These are phyloP conservation scores for Epichloe glyceriae DNA, from an alignment of 2,329 filamentous ascomycete species.

Conservation along the genomic window DNA sequence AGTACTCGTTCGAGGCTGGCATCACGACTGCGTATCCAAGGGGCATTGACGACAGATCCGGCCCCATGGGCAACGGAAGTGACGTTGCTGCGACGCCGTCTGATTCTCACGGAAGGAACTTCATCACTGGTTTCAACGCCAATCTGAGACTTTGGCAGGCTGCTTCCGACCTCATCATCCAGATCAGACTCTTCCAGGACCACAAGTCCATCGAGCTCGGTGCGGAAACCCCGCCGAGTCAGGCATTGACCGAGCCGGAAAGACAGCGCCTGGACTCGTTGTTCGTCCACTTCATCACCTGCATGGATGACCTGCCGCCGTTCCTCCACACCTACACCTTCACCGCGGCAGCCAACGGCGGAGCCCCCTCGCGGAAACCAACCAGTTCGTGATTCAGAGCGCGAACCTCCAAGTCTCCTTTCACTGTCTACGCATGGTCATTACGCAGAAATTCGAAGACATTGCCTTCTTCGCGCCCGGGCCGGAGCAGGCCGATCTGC, in stretches of 20 bases:
- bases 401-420: constrained; percentile 28
- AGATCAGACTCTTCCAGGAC: constrained; percentile 21
- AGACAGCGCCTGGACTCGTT: constrained; percentile 21
- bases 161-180: constrained; percentile 25
- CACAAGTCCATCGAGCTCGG: constrained; percentile 8
- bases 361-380: constrained; percentile 12
- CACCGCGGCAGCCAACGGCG: constrained; percentile 7
- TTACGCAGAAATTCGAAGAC: constrained; percentile 23
- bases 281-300: constrained; percentile 27
- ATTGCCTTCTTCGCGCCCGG: constrained; percentile 18
- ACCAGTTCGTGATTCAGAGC: constrained; percentile 24
- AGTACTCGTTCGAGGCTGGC: constrained; percentile 26
- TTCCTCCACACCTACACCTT: constrained; percentile 21
- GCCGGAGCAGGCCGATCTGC: constrained; percentile 18
- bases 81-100: constrained; percentile 6
- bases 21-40: constrained; percentile 24
- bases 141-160: constrained; percentile 28
- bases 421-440: constrained; percentile 29
- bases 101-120: constrained; percentile 12
- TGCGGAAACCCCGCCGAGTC: background rate
- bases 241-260: constrained; percentile 13
- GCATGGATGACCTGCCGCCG: constrained; percentile 24
- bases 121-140: constrained; percentile 28
- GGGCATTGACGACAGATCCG: constrained; percentile 16
- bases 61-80: constrained; percentile 5